A percentile compares a stretch with the other conserved stretches of the same genome.
phyloP scores from a whole-genome alignment of 495 filamentous ascomycete species.

The Aspergillus nidulans region DNA sequence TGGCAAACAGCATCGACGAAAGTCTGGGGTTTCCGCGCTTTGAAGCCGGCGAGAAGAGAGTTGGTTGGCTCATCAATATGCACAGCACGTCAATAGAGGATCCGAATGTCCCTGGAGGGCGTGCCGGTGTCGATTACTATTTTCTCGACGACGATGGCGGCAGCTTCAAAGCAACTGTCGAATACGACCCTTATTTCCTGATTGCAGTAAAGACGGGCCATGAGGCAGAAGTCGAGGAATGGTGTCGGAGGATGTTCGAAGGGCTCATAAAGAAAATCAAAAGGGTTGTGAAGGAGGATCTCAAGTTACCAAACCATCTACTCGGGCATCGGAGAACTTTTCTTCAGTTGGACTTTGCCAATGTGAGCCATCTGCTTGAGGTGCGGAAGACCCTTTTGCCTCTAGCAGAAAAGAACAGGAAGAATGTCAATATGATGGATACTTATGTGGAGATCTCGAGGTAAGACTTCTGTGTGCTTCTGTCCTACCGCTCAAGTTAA shows the following conservation, averaged over 20 bases:
- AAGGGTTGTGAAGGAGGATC: conserved; percentile 84
- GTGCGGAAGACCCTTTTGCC: conserved; percentile 81
- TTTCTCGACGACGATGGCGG: conserved; percentile 91
- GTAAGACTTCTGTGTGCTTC: conserved; percentile 43
- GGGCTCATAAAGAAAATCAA: conserved; percentile 75
- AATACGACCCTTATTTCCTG: conserved; percentile 95
- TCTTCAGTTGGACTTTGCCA: conserved; percentile 78
- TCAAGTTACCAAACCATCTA: conserved; percentile 94
- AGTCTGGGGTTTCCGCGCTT: conserved; percentile 88
- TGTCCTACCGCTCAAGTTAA: conserved; percentile 19
- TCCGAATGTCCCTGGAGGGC: conserved; percentile 71
- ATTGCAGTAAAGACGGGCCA: conserved; percentile 83
- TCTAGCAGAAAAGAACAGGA: conserved; percentile 94
- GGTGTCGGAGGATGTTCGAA: conserved; percentile 80
- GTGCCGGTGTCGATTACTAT: conserved; percentile 92
- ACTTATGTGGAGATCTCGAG: conserved; percentile 94
- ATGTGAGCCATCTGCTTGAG: conserved; percentile 77
- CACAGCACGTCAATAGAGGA: conserved; percentile 86
- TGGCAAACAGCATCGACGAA: conserved; percentile 91
- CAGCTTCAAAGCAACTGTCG: conserved; percentile 93
- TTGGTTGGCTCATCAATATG: conserved; percentile 95
- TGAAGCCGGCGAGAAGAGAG: conserved; percentile 77
- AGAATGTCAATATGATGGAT: conserved; percentile 92
- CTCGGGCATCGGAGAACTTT: conserved; percentile 86
- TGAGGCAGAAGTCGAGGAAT: conserved; percentile 94